Base-by-base conservation (phyloP, 2,329 filamentous ascomycete genomes). In the Rhynchosporium agropyri region DNA sequence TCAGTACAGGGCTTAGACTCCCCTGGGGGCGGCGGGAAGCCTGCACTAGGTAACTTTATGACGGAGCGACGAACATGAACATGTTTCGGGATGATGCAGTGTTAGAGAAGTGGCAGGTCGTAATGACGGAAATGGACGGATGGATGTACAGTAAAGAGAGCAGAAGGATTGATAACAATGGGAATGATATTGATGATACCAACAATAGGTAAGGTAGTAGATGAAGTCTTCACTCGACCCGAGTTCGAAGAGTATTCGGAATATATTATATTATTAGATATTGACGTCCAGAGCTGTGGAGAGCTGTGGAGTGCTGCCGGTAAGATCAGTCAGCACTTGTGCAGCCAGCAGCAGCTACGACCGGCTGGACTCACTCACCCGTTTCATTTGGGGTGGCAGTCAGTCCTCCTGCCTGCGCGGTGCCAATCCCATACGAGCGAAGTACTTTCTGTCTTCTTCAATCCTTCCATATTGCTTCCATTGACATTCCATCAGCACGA, bases 1-100 rank as follows among this genome's bases (percentile, higher is more conserved):
- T 28, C 51, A 55, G 56, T 38, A 8, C 53, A 50, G 42, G 53
- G 46, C 54, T 49, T 46, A 45, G 26, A 20, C n/a, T 48, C 8
- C 29, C 50, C 20, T 50, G 33, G 51, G 61, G 12, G 40, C 38
- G 7, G 33, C 5, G 29, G 51, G 10, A 7, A 28, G 38, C 15
- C n/a, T 61, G 54, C 65, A 67, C 63, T 68, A 69, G 65, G 57
- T 54, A 50, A 58, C 46, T 36, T 45, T 42, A 50, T 31, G 45
- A 40, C 26, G 58, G 48, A 43, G 50, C 46, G 63, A 51, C 58
- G 48, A 56, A 58, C 29, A 56, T 60, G 48, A 56, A 58, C 36
- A 56, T 54, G 49, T 67, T 65, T 54, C 36, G 50, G 50, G 20
- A 26, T 4, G 7, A 46, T 50, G 38, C 26, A 40, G 13, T 60